Evolutionary conservation across 495 filamentous ascomycete species (phyloP).

Genomic region (Aspergillus funiculosus): DNA sequence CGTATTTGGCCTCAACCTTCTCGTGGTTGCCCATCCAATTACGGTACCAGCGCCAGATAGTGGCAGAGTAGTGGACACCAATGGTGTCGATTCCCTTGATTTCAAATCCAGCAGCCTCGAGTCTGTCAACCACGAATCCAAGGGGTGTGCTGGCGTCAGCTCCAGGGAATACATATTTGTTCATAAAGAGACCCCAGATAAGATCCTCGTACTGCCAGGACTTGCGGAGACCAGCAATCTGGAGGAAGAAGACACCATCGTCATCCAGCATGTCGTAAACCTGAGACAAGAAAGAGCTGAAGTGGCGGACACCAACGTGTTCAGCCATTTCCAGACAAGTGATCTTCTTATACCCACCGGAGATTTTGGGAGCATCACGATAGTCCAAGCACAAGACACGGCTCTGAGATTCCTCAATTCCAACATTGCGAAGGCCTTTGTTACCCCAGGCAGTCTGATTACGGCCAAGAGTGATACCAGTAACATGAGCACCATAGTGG

Average conservation of each 20-base stretch:
- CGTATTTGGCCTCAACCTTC: constrained; percentile 94
- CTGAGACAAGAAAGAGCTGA: constrained; percentile 55
- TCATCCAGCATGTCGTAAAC: constrained; percentile 66
- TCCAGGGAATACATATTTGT: constrained; percentile 70
- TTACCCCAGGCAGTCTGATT: constrained; percentile 73
- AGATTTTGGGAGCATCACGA: constrained; percentile 57
- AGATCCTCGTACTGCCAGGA: constrained; percentile 70
- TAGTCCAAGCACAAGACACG: constrained; percentile 64
- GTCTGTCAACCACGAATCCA: constrained; percentile 57
- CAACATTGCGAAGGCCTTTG: constrained; percentile 53
- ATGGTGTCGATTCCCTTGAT: constrained; percentile 69
- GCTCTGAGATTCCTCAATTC: constrained; percentile 56
- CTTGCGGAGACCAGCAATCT: constrained; percentile 64
- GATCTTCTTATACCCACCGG: constrained; percentile 61
- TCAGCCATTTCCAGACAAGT: constrained; percentile 77
- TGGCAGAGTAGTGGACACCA: constrained; percentile 95
- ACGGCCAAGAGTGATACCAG: constrained; percentile 62
- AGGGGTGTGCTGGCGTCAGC: constrained; percentile 63
- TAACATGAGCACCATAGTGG: constrained; percentile 58
- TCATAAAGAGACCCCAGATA: constrained; percentile 73
- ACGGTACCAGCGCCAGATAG: constrained; percentile 96
- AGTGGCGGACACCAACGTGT: constrained; percentile 64
- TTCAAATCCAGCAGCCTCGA: constrained; percentile 61
- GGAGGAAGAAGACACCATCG: constrained; percentile 66
- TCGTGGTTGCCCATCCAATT: constrained; percentile 97